These are phyloP conservation scores for Blastobotrys petasosporus DNA, from an alignment of 1,139 yeast species.

Conservation along the genomic window DNA sequence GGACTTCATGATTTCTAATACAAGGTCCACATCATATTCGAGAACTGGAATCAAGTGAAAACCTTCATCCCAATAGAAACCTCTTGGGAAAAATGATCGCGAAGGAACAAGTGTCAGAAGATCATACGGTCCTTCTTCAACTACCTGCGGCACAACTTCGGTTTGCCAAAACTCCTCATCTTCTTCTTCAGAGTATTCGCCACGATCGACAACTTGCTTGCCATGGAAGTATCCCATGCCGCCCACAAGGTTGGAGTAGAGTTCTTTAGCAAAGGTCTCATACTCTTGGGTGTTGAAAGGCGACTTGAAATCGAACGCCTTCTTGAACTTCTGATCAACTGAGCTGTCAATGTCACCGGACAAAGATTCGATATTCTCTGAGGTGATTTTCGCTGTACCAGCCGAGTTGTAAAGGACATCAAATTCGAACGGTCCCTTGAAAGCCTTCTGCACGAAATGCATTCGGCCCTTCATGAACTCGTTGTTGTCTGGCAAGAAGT, in stretches of 20 bases:
- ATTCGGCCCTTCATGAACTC: slow-evolving; percentile 58
- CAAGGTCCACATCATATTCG: slow-evolving; percentile 79
- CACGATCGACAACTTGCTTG: slow-evolving; percentile 76
- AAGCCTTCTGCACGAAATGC: slow-evolving; percentile 73
- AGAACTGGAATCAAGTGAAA: slow-evolving; percentile 81
- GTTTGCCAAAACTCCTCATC: slow-evolving; percentile 36
- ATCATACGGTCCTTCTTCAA: slow-evolving; percentile 39
- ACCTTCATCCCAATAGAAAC: slow-evolving; percentile 99
- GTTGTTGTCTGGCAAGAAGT: slow-evolving; percentile 53
- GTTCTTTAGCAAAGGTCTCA: slow-evolving; percentile 61
- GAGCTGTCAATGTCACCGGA: slow-evolving; percentile 24
- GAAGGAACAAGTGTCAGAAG: slow-evolving; percentile 85
- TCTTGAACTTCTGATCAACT: slow-evolving; percentile 52
- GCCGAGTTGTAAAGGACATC: slow-evolving; percentile 57
- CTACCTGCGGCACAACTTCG: slow-evolving; percentile 23
- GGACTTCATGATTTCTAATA: slow-evolving; percentile 71
- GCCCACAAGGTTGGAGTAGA: slow-evolving; percentile 78
- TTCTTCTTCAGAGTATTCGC: slow-evolving; percentile 45
- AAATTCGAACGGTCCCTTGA: slow-evolving; percentile 70
- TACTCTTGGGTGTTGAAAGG: slow-evolving; percentile 51
- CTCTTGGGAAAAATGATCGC: slow-evolving; percentile 91
- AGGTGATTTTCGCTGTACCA: slow-evolving; percentile 39
- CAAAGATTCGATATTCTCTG: slow-evolving; percentile 32
- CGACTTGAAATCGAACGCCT: slow-evolving; percentile 46
- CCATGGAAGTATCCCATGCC: slow-evolving; percentile 90